Base-by-base conservation (phyloP, 768 basidiomycete genomes). In the Sarcomyxa edulis region DNA sequence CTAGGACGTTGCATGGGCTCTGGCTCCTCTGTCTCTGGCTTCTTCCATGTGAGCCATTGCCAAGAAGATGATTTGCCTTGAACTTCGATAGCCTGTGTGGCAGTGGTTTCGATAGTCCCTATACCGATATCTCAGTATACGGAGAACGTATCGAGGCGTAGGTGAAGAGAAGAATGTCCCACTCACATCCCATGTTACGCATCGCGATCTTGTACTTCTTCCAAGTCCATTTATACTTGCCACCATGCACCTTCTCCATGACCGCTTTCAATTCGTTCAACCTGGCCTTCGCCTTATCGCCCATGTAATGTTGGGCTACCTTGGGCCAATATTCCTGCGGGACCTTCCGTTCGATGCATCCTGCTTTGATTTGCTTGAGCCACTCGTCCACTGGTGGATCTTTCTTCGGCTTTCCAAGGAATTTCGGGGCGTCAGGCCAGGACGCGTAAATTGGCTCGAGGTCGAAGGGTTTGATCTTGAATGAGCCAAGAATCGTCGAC, bases 241-340 rank as follows among this genome's bases (percentile, higher is more conserved):
- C 83, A 8, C 83, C 85, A 44, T 87, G 74, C 46, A 89, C 73
- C 52, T 84, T 76, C 27, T 71, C 64, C 65, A 89, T 74, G 42
- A 89, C 82, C 30, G 71, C 72, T 60, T 85, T 85, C 42, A 89
- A 61, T 50, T 87, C 84, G 22, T 72, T 62, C 43, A 89, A 62
- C 66, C 81, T 73, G 25, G 66, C 66, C 56, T 66, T 77, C n/a
- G 86, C 84, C 48, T 77, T 75, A 25, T 71, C 71, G 1, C 78
- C 82, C 71, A 89, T 75, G 55, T 74, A 86, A 50, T 81, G 78
- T 53, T 85, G 83, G 15, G 74, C 86, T 35, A 83, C 83, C 48
- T 84, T 84, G 65, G 86, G 77, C 86, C 86, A 88, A 59, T 74
- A 87, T 48, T 87, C 84, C 54, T 83, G 74, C 26, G 86, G 86